Conservation (phyloP, 345 rosid genomes). For the Salix caprea region DNA sequence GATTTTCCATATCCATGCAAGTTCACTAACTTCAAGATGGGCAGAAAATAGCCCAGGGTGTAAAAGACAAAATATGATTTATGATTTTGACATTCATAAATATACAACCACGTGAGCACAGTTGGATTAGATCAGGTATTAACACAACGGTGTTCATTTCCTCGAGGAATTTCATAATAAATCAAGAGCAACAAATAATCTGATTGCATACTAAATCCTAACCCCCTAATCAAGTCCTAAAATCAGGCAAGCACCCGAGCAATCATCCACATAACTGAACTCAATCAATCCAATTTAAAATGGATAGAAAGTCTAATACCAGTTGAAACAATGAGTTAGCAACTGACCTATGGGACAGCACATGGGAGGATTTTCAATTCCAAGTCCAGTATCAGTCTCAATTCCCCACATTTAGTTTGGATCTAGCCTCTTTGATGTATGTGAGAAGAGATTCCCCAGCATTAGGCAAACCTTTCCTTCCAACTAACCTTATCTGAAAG, state of each 20-base stretch:
- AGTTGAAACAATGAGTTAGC: background rate
- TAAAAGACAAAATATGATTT: too few relatives aligned
- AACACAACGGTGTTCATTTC: too few relatives aligned
- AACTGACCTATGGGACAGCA: background rate
- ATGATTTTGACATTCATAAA: too few relatives aligned
- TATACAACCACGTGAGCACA: too few relatives aligned
- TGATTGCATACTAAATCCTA: background rate
- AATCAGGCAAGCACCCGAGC: background rate
- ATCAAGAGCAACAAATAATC: too few relatives aligned
- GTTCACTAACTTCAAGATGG: too few relatives aligned
- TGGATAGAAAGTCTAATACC: background rate
- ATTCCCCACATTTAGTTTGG: slow-evolving; percentile 15
- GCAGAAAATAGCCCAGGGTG: too few relatives aligned
- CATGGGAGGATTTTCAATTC: background rate
- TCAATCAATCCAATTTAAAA: slow-evolving; percentile 6
- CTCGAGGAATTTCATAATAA: too few relatives aligned
- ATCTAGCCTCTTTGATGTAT: slow-evolving; percentile 45
- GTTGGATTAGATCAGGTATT: too few relatives aligned
- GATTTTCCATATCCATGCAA: too few relatives aligned
- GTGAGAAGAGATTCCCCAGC: slow-evolving; percentile 51
- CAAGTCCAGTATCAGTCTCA: background rate
- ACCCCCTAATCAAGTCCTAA: background rate
- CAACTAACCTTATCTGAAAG: slow-evolving; percentile 39
- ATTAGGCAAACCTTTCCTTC: slow-evolving; percentile 42
- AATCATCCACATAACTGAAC: background rate